Conservation (phyloP, 331 rosid genomes). For the Rosa hybrid region DNA sequence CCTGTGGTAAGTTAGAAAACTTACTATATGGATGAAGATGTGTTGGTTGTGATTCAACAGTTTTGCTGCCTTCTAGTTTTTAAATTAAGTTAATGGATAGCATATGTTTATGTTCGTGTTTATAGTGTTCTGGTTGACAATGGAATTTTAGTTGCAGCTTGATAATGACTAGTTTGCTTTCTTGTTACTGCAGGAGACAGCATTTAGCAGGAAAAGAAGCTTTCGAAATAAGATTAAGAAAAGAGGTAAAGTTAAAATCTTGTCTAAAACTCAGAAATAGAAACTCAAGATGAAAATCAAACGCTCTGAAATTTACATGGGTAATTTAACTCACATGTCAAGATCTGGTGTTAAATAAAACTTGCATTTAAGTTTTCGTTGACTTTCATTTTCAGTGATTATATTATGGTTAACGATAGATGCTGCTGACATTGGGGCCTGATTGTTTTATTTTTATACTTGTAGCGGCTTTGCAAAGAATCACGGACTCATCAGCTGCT, state of each 20-base stretch:
- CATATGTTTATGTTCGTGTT: not conserved
- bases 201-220: constrained; percentile 96
- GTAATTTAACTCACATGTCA: not conserved
- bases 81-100: not conserved
- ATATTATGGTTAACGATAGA: not conserved
- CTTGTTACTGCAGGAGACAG: constrained; percentile 69
- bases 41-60: not conserved
- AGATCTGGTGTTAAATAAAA: not conserved
- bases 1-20: constrained; percentile 70
- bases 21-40: not conserved
- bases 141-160: constrained; percentile 9
- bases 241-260: constrained; percentile 47
- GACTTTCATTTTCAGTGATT: not conserved
- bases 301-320: not conserved
- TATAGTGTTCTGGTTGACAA: not conserved
- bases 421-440: not conserved
- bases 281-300: not conserved
- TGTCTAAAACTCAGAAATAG: not conserved
- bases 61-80: not conserved
- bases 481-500: constrained; percentile 36
- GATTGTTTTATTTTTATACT: constrained; percentile 21
- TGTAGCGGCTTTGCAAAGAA: constrained; percentile 34
- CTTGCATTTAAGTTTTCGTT: not conserved
- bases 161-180: constrained; percentile 21
- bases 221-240: constrained; percentile 92